phyloP scores from a whole-genome alignment of 805 yeast species.

The Starmerella riodocensis region DNA sequence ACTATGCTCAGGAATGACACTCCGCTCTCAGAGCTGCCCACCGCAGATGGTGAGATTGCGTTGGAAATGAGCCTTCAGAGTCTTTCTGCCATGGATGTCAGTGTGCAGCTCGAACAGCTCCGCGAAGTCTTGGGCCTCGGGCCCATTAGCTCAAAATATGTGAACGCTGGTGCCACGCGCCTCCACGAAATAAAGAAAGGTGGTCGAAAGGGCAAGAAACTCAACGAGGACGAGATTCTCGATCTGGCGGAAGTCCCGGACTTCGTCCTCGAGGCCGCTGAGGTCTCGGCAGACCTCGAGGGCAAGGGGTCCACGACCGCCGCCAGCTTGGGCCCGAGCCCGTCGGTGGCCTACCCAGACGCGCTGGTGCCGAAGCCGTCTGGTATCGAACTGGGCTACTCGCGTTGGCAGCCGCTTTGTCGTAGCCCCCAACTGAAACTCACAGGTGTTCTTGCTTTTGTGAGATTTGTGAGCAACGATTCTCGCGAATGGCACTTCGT shows the following conservation, averaged over 20 bases:
- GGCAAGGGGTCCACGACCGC: not conserved
- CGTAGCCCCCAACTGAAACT: slow-evolving; percentile 35
- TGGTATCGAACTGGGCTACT: slow-evolving; percentile 49
- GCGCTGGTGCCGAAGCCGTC: slow-evolving; percentile 24
- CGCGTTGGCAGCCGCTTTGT: slow-evolving; percentile 82
- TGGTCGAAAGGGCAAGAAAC: slow-evolving; percentile 14
- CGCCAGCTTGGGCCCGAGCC: not conserved
- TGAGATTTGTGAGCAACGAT: slow-evolving; percentile 65
- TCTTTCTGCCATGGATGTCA: slow-evolving; percentile 48
- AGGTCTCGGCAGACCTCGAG: not conserved
- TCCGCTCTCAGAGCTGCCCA: slow-evolving; percentile 24
- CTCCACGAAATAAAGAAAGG: slow-evolving; percentile 15
- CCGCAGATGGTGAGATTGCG: slow-evolving; percentile 25
- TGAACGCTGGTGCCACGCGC: slow-evolving; percentile 32
- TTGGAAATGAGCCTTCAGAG: slow-evolving; percentile 40
- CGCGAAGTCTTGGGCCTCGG: slow-evolving; percentile 47
- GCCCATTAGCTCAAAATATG: slow-evolving; percentile 36
- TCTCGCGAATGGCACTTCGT: slow-evolving; percentile 69
- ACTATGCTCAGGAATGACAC: slow-evolving; percentile 28
- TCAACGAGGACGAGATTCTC: slow-evolving; percentile 7
- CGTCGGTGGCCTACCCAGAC: slow-evolving; percentile 13
- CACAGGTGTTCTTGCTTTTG: slow-evolving; percentile 69
- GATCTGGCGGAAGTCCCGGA: slow-evolving; percentile 9
- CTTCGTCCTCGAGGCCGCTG: not conserved
- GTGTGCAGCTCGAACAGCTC: slow-evolving; percentile 48